These are phyloP conservation scores for Boletus sp. DNA, from an alignment of 1,284 basidiomycete genomes.

Conservation along the genomic window DNA sequence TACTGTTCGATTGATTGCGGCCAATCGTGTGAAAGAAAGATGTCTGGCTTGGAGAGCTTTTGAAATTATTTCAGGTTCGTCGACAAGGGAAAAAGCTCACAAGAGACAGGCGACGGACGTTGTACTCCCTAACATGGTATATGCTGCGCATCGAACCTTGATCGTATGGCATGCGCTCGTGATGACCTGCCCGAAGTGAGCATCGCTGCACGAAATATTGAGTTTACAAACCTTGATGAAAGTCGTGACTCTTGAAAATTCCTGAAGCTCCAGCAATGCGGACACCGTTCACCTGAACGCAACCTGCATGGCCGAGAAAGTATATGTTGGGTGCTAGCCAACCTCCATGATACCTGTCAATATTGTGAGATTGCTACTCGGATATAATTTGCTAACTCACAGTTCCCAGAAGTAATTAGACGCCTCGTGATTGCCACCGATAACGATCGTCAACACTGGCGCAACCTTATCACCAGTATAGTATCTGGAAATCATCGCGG, in stretches of 20 bases:
- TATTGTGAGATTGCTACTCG: neutral
- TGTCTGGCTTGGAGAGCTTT: slow-evolving; percentile 59
- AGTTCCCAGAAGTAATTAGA: slow-evolving; percentile 97
- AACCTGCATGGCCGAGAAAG: slow-evolving; percentile 91
- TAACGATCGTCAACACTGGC: slow-evolving; percentile 88
- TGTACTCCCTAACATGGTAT: slow-evolving; percentile 90
- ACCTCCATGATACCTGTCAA: slow-evolving; percentile 80
- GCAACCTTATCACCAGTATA: slow-evolving; percentile 82
- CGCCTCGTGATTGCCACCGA: slow-evolving; percentile 98
- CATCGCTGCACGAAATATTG: neutral
- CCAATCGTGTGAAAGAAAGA: slow-evolving; percentile 98
- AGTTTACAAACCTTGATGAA: slow-evolving; percentile 56
- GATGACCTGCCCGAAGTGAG: slow-evolving; percentile 49
- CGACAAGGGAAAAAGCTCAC: slow-evolving; percentile 41
- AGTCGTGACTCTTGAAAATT: slow-evolving; percentile 87
- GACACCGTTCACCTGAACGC: slow-evolving; percentile 82
- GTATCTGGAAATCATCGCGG: slow-evolving; percentile 67
- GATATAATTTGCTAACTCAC: slow-evolving; percentile 47
- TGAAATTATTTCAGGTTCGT: slow-evolving; percentile 2
- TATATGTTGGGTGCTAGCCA: slow-evolving; percentile 98
- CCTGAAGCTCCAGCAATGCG: slow-evolving; percentile 89
- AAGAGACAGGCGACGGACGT: slow-evolving; percentile 75
- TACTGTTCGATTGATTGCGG: slow-evolving; percentile 82
- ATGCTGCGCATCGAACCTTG: slow-evolving; percentile 72
- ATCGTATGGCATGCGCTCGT: slow-evolving; percentile 71